phyloP scores from a whole-genome alignment of 129 eudicot genomes.

The Silybum marianum region DNA sequence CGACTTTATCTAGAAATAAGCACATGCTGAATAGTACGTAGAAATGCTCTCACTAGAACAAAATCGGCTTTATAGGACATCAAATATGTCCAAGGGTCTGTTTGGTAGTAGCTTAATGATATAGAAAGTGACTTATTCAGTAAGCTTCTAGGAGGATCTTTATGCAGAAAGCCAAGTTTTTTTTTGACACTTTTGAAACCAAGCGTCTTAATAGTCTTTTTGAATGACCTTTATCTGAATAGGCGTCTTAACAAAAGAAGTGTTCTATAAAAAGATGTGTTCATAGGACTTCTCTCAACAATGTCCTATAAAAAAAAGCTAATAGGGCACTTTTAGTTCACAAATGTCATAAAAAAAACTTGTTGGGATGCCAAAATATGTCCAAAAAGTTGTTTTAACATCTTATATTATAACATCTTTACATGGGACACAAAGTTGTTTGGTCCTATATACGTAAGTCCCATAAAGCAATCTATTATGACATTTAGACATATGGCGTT shows the following conservation, averaged over 20 bases:
- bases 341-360: background rate
- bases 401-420: too few relatives aligned
- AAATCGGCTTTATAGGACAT: background rate
- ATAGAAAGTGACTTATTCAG: too few relatives aligned
- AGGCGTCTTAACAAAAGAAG: background rate
- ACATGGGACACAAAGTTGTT: background rate
- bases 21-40: too few relatives aligned
- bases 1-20: too few relatives aligned
- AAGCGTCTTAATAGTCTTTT: background rate
- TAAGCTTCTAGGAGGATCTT: too few relatives aligned
- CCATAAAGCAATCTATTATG: background rate
- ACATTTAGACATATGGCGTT: background rate
- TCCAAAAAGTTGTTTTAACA: too few relatives aligned
- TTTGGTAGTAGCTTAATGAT: too few relatives aligned
- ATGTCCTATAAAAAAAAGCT: background rate
- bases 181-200: background rate
- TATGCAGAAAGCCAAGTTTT: too few relatives aligned
- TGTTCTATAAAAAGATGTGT: background rate
- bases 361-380: too few relatives aligned
- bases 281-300: background rate
- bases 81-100: background rate
- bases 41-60: too few relatives aligned
- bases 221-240: background rate
- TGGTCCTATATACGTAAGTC: too few relatives aligned
- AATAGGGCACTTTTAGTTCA: background rate